Conservation (phyloP, 139 green algal species). For the Micractinium conductrix region DNA sequence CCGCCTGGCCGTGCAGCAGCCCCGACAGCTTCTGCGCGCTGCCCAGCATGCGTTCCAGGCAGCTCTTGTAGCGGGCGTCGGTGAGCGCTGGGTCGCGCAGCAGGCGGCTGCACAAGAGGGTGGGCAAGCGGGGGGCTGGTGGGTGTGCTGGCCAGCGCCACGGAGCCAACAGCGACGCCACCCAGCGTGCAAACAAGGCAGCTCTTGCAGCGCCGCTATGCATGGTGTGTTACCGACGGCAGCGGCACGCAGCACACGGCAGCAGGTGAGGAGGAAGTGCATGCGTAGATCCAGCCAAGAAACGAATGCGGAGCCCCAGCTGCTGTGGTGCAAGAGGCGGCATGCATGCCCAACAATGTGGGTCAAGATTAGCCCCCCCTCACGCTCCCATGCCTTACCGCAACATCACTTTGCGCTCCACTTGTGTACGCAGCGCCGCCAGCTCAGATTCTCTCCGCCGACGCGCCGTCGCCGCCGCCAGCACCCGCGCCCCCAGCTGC, state of each 20-base stretch:
- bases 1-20: constrained; percentile 56
- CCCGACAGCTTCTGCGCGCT: constrained; percentile 45
- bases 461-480: constrained; percentile 1
- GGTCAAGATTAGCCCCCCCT: too few species aligned
- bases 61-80: constrained; percentile 42
- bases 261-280: not conserved
- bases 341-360: too few species aligned
- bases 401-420: constrained; percentile 52
- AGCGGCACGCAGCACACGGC: too few species aligned
- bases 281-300: not conserved
- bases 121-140: too few species aligned
- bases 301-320: not conserved
- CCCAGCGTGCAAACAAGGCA: too few species aligned
- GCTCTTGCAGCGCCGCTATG: too few species aligned
- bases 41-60: constrained; percentile 55
- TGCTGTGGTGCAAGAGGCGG: not conserved
- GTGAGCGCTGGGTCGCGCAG: constrained; percentile 44
- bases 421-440: constrained; percentile 31
- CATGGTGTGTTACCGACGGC: too few species aligned
- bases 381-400: too few species aligned
- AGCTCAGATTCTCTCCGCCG: constrained; percentile 6
- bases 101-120: constrained; percentile 44
- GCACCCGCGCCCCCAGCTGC: constrained; percentile 10
- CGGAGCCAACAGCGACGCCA: too few species aligned
- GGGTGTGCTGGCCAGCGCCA: too few species aligned